phyloP scores from a whole-genome alignment of 306 rosid genomes.

The Acmispon strigosus region DNA sequence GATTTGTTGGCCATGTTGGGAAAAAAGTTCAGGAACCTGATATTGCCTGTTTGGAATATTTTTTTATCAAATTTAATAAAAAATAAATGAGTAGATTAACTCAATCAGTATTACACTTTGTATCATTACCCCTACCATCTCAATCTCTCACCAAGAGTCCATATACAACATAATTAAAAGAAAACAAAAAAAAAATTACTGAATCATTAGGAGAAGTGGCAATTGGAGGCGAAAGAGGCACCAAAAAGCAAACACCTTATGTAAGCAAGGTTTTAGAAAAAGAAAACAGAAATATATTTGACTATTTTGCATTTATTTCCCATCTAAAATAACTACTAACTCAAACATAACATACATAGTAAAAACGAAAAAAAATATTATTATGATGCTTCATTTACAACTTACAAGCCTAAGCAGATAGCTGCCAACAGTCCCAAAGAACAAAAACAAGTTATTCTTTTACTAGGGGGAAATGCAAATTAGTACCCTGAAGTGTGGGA shows the following conservation, averaged over 20 bases:
- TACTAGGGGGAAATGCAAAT: too few relatives aligned
- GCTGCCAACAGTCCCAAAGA: too few relatives aligned
- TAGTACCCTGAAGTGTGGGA: too few relatives aligned
- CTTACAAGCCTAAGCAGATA: too few relatives aligned
- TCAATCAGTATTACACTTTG: neutral
- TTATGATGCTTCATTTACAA: too few relatives aligned
- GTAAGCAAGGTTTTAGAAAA: too few relatives aligned
- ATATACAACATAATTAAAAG: neutral
- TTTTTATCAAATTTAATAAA: neutral
- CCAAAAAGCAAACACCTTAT: neutral
- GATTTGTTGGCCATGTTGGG: slow-evolving; percentile 59
- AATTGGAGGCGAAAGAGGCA: neutral
- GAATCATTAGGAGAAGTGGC: neutral
- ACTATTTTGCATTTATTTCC: too few relatives aligned
- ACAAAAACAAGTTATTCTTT: too few relatives aligned
- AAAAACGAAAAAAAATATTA: too few relatives aligned
- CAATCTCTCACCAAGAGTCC: neutral
- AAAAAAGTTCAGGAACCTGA: neutral
- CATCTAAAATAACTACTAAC: too few relatives aligned
- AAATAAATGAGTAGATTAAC: neutral
- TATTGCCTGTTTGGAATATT: neutral
- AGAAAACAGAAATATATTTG: too few relatives aligned
- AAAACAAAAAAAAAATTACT: neutral
- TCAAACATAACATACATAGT: too few relatives aligned
- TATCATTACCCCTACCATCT: neutral